phyloP scores from a whole-genome alignment of 768 basidiomycete genomes.

The Xanthoconium purpureum region DNA sequence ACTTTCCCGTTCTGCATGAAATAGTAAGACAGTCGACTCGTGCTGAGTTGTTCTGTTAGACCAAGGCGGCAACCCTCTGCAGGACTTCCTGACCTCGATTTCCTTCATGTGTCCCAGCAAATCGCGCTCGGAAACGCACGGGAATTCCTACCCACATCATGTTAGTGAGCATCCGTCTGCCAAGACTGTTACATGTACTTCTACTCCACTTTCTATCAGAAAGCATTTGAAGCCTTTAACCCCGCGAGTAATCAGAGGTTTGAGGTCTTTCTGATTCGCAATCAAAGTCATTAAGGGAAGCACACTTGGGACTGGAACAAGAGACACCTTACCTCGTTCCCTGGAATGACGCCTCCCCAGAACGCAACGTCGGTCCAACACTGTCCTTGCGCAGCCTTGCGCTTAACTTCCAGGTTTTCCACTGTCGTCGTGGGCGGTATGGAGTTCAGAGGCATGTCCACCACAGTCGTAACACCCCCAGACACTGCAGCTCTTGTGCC shows the following conservation, averaged over 20 bases:
- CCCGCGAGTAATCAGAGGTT: constrained; percentile 71
- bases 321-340: constrained; percentile 62
- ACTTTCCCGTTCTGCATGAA: constrained; percentile 86
- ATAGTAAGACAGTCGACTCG: constrained; percentile 70
- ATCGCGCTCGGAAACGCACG: constrained; percentile 72
- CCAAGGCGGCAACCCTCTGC: not conserved
- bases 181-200: constrained; percentile 45
- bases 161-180: constrained; percentile 3
- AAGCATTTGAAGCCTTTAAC: constrained; percentile 98
- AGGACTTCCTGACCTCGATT: constrained; percentile 52
- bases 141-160: constrained; percentile 76
- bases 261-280: constrained; percentile 59
- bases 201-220: constrained; percentile 92
- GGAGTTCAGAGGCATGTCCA: constrained; percentile 98
- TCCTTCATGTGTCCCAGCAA: constrained; percentile 66
- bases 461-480: constrained; percentile 91
- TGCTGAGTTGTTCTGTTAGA: constrained; percentile 41
- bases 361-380: constrained; percentile 71
- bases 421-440: constrained; percentile 94
- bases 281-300: not conserved
- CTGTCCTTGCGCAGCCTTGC: constrained; percentile 64
- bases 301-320: not conserved
- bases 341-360: constrained; percentile 92
- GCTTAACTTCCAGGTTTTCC: constrained; percentile 68
- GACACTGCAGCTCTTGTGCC: constrained; percentile 89